Evolutionary conservation across 257 asterid genomes (phyloP), one percentile per base, ranked within the genome.

Genomic region (Primulina eburnea): DNA sequence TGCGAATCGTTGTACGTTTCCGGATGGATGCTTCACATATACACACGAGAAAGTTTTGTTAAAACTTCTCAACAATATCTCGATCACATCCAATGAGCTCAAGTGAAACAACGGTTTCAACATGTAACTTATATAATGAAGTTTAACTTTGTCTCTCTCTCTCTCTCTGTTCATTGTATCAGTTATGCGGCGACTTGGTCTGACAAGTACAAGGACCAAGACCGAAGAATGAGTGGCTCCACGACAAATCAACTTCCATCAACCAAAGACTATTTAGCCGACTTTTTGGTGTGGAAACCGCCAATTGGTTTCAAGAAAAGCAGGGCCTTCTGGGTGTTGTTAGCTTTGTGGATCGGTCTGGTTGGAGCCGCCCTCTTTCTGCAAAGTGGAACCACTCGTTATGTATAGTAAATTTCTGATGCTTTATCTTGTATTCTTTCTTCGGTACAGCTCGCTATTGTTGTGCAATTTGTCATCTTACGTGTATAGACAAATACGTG

Each of bases 121-220:
- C 53, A 12, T 43, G 16, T 43, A 1, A 1, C 12, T 11, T 43
- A 1, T 32, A 53, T 33, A 24, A 53, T 28, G 40, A 21, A 65
- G 55, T 52, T 37, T 29, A 68, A 6, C 55, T 65, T 52, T 43
- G 43, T 35, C 29, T 68, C 35, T 26, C 18, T 70, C 10, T n/a
- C 4, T 61, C 30, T 28, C 30, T 28, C 12, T 4, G 30, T 29
- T 43, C 52, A 24, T 67, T 11, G 62, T 43, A 61, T 67, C 87
- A 90, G 96, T 63, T 92, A 92, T 26, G 98, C 98, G n/a, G 97
- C 77, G 38, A 82, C 89, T 34, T 92, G 98, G 98, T 87, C 77
- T 5, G 96, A 88, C 77, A 92, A 92, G 74, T 21, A 88, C 84
- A 93, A 90, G 90, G 97, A 89, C 82, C 78, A n/a, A 50, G 90